Conservation (phyloP, 192 early-diverging fungal genomes). For the Dissophora globulifera region DNA sequence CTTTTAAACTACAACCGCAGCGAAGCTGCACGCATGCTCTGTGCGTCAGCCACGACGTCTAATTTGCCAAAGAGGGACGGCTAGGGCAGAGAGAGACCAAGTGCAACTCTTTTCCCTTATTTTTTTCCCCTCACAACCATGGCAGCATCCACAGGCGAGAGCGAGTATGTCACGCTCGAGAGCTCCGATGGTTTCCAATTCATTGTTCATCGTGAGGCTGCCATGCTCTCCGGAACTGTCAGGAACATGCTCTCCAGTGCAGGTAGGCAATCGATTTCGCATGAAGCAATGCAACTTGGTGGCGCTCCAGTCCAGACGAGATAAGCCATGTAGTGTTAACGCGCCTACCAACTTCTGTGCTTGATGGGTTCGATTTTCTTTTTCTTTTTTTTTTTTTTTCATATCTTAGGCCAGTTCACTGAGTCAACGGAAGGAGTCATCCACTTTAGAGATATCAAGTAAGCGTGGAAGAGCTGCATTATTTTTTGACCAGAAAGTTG, state of each 20-base stretch:
- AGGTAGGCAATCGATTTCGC: slow-evolving; percentile 49
- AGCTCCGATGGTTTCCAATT: slow-evolving; percentile 93
- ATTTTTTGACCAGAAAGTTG: not conserved
- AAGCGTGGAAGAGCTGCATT: slow-evolving; percentile 31
- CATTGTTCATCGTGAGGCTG: slow-evolving; percentile 86
- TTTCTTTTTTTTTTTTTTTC: not conserved
- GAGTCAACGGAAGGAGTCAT: slow-evolving; percentile 91
- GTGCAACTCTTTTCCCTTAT: too few species aligned
- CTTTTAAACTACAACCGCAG: too few species aligned
- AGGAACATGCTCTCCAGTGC: slow-evolving; percentile 94
- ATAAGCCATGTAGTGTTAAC: too few species aligned
- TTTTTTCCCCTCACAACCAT: not conserved
- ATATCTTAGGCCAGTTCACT: slow-evolving; percentile 80
- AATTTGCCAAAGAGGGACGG: too few species aligned
- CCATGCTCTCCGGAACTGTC: slow-evolving; percentile 92
- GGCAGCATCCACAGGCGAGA: slow-evolving; percentile 25
- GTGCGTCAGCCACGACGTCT: too few species aligned
- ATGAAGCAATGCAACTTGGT: slow-evolving; percentile 8
- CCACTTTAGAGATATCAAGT: slow-evolving; percentile 93
- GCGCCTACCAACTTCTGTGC: too few species aligned
- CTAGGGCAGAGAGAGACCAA: too few species aligned
- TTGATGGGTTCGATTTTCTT: not conserved
- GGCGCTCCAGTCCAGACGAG: slow-evolving; percentile 13
- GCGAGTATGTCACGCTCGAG: slow-evolving; percentile 82
- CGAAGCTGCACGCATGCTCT: too few species aligned